phyloP scores from a whole-genome alignment of 176 grass and related monocot genomes.

The Lolium multiflorum region DNA sequence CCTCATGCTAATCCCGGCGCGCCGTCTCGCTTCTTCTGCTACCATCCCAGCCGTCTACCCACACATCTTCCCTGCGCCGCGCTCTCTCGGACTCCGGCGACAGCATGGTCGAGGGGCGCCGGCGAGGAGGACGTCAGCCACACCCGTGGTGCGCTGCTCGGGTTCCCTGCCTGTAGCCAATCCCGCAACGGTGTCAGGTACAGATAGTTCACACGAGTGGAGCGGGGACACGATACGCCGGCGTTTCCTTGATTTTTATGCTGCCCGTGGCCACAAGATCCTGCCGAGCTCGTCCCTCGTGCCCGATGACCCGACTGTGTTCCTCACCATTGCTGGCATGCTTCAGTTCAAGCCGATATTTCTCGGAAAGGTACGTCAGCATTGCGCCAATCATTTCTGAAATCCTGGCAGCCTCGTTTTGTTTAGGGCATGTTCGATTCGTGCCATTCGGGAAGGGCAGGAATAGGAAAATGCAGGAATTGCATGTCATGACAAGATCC shows the following conservation, averaged over 20 bases:
- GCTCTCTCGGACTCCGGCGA: neutral
- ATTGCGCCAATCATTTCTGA: neutral
- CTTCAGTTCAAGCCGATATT: slow-evolving; percentile 99
- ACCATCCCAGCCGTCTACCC: neutral
- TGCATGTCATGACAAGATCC: neutral
- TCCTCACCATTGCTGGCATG: slow-evolving; percentile 97
- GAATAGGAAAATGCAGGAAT: neutral
- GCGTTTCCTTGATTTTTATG: slow-evolving; percentile 88
- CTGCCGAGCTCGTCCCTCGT: slow-evolving; percentile 92
- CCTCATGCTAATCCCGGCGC: slow-evolving; percentile 4
- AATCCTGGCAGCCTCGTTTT: neutral
- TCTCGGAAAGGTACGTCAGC: slow-evolving; percentile 74
- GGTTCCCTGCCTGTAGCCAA: neutral
- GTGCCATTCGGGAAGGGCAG: neutral
- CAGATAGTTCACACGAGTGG: slow-evolving; percentile 32
- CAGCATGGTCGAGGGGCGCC: slow-evolving; percentile 22
- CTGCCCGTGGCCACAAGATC: slow-evolving; percentile 79
- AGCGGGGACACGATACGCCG: slow-evolving; percentile 76
- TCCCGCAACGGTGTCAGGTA: neutral
- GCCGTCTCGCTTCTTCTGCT: neutral
- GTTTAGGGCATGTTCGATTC: neutral
- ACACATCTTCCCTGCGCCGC: neutral
- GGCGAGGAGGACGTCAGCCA: neutral
- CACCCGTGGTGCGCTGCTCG: neutral
- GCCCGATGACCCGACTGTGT: slow-evolving; percentile 87